Evolutionary conservation across 805 yeast genomes (phyloP).

Genomic region (Torulaspora delbrueckii): DNA sequence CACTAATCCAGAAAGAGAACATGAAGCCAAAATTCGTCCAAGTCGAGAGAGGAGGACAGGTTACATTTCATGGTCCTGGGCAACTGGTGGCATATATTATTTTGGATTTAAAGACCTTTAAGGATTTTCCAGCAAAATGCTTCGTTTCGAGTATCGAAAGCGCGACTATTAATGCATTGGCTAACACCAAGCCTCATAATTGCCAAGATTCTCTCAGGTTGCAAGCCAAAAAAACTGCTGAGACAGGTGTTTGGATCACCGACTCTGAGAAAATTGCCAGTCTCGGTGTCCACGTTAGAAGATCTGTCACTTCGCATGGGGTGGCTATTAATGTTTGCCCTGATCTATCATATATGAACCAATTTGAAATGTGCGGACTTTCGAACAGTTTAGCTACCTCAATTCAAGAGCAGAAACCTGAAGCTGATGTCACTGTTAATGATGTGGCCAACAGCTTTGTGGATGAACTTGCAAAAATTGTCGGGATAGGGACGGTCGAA

Average conservation of each 20-base stretch:
- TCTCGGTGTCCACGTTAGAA: slow-evolving; percentile 79
- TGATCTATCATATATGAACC: slow-evolving; percentile 64
- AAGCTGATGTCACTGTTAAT: slow-evolving; percentile 25
- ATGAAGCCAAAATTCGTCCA: slow-evolving; percentile 64
- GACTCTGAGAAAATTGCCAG: slow-evolving; percentile 68
- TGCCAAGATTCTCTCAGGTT: slow-evolving; percentile 17
- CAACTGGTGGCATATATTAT: slow-evolving; percentile 84
- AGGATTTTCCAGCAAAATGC: slow-evolving; percentile 54
- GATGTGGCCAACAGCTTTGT: slow-evolving; percentile 44
- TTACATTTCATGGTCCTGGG: slow-evolving; percentile 96
- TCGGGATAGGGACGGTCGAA: slow-evolving; percentile 39
- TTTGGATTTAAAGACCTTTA: slow-evolving; percentile 59
- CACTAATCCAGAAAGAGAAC: slow-evolving; percentile 24
- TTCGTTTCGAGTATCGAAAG: slow-evolving; percentile 60
- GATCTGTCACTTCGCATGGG: slow-evolving; percentile 87
- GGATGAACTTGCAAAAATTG: slow-evolving; percentile 38
- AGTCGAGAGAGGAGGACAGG: slow-evolving; percentile 88
- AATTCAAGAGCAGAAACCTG: slow-evolving; percentile 35
- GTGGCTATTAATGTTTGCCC: slow-evolving; percentile 74
- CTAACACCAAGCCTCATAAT: slow-evolving; percentile 9
- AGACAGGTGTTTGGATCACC: slow-evolving; percentile 87
- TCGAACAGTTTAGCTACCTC: slow-evolving; percentile 57
- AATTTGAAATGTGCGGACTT: slow-evolving; percentile 81
- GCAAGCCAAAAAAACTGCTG: slow-evolving; percentile 44
- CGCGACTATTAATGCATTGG: slow-evolving; percentile 48